Evolutionary conservation across 352 stramenopile species (phyloP).

Genomic region (Pythium volutum): DNA sequence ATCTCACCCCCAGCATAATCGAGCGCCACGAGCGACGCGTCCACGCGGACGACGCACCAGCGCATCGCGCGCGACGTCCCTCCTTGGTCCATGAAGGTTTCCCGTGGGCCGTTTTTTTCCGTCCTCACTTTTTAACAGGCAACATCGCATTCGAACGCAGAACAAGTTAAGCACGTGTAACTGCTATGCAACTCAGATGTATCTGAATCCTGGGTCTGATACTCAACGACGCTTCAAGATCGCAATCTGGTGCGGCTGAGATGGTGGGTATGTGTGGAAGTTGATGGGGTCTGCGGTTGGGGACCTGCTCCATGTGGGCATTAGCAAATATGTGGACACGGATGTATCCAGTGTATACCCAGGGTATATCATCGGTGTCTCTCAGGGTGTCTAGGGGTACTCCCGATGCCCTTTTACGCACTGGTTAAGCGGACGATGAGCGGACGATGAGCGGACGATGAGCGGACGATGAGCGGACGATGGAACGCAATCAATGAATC

Average conservation of each 20-base stretch:
- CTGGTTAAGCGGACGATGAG: no score
- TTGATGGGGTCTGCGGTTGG: no score
- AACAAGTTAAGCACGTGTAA: neutral
- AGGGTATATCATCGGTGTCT: no score
- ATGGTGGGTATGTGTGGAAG: constrained; percentile 31
- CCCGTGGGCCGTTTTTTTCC: constrained; percentile 6
- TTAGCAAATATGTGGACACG: constrained; percentile 4
- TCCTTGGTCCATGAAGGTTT: constrained; percentile 6
- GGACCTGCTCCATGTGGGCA: constrained; percentile 16
- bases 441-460: no score
- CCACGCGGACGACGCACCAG: constrained; percentile 16
- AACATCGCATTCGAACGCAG: neutral
- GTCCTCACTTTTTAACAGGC: neutral
- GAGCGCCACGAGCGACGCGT: constrained; percentile 16
- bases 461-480: no score
- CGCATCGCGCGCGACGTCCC: constrained; percentile 3
- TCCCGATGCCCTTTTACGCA: no score
- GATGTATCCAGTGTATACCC: neutral
- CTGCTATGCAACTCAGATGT: neutral
- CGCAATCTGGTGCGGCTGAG: neutral
- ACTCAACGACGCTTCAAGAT: constrained; percentile 40
- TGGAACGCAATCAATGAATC: no score
- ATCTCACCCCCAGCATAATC: constrained; percentile 5
- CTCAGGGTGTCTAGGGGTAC: no score
- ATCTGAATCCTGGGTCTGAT: constrained; percentile 42